phyloP scores from a whole-genome alignment of 2,329 filamentous ascomycete species.

The Chaetomium globosum region DNA sequence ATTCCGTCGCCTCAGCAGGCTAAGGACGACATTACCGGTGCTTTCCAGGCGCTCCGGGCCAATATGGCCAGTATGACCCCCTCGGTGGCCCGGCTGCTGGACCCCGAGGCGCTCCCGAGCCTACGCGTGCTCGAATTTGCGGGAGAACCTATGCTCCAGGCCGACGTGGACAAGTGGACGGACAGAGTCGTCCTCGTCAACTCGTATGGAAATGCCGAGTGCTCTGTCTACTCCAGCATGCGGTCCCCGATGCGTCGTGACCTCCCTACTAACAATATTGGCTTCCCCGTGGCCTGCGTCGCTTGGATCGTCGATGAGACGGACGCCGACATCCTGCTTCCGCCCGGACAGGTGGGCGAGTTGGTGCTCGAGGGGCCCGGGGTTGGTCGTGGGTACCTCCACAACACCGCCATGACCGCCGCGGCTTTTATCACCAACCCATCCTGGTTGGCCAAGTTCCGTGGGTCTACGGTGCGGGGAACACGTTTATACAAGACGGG shows the following conservation, averaged over 20 bases:
- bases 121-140: constrained; percentile 4
- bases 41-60: constrained; percentile 6
- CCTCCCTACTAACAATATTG: constrained; percentile 8
- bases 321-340: constrained; percentile 5
- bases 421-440: constrained; percentile 7
- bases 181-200: constrained; percentile 10
- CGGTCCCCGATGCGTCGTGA: constrained; percentile 6
- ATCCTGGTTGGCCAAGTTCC: constrained; percentile 2
- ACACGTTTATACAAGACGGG: constrained; percentile 5
- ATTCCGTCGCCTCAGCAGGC: constrained; percentile 7
- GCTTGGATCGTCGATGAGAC: constrained; percentile 6
- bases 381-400: constrained; percentile 6
- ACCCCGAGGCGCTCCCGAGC: constrained; percentile 4
- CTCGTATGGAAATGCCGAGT: constrained; percentile 9
- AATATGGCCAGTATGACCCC: constrained; percentile 3
- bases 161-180: constrained; percentile 8
- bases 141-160: not conserved
- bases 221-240: constrained; percentile 8
- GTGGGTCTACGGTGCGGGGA: not conserved
- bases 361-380: constrained; percentile 6
- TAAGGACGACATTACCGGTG: constrained; percentile 3
- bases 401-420: constrained; percentile 5
- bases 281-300: constrained; percentile 4
- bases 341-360: constrained; percentile 6
- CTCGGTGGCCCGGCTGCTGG: constrained; percentile 7